Evolutionary conservation across 345 rosid genomes (phyloP), one percentile per base, ranked within the genome.

Genomic region (Salix brachista): DNA sequence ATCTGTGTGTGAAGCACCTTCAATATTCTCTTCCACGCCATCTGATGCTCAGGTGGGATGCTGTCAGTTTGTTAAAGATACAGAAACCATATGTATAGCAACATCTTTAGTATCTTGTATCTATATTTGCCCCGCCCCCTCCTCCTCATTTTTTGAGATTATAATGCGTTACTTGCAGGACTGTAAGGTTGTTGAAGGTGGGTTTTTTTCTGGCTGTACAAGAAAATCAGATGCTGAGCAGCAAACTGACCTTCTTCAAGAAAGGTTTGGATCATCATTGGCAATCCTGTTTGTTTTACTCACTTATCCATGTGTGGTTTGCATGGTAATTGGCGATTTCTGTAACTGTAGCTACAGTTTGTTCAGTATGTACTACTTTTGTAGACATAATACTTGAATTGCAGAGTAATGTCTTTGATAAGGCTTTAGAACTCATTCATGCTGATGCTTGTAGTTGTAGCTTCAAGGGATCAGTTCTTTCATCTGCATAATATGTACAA

Each of bases 221-320:
- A 81, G 76, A 78, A 84, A 83, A 23, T 75, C 79, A 67, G 80
- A 75, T 50, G 50, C 37, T 48, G 84, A 80, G 75, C 82, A 87
- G 79, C 89, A 78, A 84, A 50, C 73, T 78, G 65, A 56, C 61
- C 66, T 69, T 83, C 80, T 69, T 74, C 86, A 75, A 80, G 93
- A 89, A 84, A 91, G 99, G 99, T 95, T 37, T 3, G 75, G 72
- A 41, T 75, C 65, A 42, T 71, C 21, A 18, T 21, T 34, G 65
- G 54, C 56, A 32, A 32, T 42, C 12, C 3, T 75, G 37, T 17
- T 23, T 41, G 41, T 75, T 19, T 25, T 68, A 50, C 52, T 56
- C 25, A 25, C n/a, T 19, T 65, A n/a, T 17, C 50, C 46, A 39
- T 65, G 12, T 32, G 28, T 26, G 11, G 41, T 32, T 30, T 14